phyloP scores from a whole-genome alignment of 2,329 filamentous ascomycete genomes.

The Colletotrichum tamarilloi region DNA sequence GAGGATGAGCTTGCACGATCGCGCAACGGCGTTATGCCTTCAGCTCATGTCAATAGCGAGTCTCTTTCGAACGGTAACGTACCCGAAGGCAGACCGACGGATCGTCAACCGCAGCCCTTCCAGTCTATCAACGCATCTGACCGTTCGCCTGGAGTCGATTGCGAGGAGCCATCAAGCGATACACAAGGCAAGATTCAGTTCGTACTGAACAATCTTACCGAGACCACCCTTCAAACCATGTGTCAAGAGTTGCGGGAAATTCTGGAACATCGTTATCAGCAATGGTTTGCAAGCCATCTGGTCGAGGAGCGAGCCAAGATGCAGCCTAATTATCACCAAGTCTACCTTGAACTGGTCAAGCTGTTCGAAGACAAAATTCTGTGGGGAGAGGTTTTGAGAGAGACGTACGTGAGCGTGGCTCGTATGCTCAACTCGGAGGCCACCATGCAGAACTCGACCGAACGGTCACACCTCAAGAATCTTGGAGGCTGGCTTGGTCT shows the following conservation, averaged over 20 bases:
- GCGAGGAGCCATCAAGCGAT: slow-evolving; percentile 85
- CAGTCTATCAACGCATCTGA: slow-evolving; percentile 81
- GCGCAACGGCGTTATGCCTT: slow-evolving; percentile 61
- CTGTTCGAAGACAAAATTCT: slow-evolving; percentile 82
- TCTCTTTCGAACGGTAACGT: slow-evolving; percentile 75
- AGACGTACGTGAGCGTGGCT: slow-evolving; percentile 89
- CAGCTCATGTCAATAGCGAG: slow-evolving; percentile 56
- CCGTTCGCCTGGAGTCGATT: slow-evolving; percentile 70
- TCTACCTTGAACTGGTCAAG: slow-evolving; percentile 91
- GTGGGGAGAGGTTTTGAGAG: slow-evolving; percentile 89
- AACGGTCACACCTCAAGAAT: slow-evolving; percentile 91
- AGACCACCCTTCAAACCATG: slow-evolving; percentile 87
- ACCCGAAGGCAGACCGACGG: slow-evolving; percentile 69
- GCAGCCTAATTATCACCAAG: slow-evolving; percentile 94
- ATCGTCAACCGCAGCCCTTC: slow-evolving; percentile 78
- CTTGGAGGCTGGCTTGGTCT: slow-evolving; percentile 94
- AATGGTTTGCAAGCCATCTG: slow-evolving; percentile 96
- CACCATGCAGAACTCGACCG: slow-evolving; percentile 84
- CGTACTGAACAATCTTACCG: slow-evolving; percentile 95
- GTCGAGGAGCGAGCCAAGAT: slow-evolving; percentile 97
- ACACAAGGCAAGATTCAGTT: slow-evolving; percentile 95
- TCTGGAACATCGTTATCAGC: slow-evolving; percentile 83
- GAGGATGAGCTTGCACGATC: slow-evolving; percentile 69
- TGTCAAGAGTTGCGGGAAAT: slow-evolving; percentile 83
- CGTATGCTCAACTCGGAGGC: slow-evolving; percentile 91